Conservation (phyloP, 352 stramenopile species). For the Phytophthora rubi region DNA sequence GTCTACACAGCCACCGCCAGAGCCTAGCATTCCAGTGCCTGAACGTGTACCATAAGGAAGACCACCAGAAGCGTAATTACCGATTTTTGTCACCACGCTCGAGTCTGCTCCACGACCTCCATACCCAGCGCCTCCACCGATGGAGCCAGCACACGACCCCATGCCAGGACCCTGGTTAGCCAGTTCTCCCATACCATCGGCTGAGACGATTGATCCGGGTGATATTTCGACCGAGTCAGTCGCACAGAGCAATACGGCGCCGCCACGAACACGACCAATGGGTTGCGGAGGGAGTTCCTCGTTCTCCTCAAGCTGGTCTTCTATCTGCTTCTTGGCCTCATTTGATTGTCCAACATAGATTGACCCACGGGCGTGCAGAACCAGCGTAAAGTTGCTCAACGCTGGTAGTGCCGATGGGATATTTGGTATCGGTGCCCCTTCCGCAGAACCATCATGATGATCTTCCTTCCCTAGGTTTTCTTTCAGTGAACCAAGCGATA, state of each 20-base stretch:
- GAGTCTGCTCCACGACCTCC: conserved; percentile 77
- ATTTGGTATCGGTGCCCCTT: conserved; percentile 19
- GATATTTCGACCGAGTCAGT: conserved; percentile 55
- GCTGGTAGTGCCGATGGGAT: conserved; percentile 29
- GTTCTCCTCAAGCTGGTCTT: conserved; percentile 24
- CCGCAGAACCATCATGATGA: conserved; percentile 4
- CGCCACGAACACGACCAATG: conserved; percentile 48
- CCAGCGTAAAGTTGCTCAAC: conserved; percentile 68
- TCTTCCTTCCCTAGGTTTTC: conserved; percentile 18
- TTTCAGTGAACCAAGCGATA: conserved; percentile 23
- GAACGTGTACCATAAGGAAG: conserved; percentile 72
- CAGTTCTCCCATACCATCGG: conserved; percentile 66
- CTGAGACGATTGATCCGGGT: conserved; percentile 47
- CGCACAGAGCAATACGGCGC: conserved; percentile 69
- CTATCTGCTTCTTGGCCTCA: conserved; percentile 34
- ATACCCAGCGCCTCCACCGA: conserved; percentile 75
- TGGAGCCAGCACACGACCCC: conserved; percentile 59
- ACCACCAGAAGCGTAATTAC: conserved; percentile 69
- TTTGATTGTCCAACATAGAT: conserved; percentile 57
- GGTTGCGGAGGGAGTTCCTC: conserved; percentile 28
- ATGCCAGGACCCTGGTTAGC: conserved; percentile 71
- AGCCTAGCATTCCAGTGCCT: conserved; percentile 72
- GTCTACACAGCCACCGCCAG: conserved; percentile 71
- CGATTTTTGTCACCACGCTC: conserved; percentile 52
- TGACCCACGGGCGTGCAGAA: conserved; percentile 53